Percentiles rank a stretch among this genome's conserved stretches.
Conservation (phyloP, 1,284 basidiomycete genomes). For the Cryptococcus wingfieldii region DNA sequence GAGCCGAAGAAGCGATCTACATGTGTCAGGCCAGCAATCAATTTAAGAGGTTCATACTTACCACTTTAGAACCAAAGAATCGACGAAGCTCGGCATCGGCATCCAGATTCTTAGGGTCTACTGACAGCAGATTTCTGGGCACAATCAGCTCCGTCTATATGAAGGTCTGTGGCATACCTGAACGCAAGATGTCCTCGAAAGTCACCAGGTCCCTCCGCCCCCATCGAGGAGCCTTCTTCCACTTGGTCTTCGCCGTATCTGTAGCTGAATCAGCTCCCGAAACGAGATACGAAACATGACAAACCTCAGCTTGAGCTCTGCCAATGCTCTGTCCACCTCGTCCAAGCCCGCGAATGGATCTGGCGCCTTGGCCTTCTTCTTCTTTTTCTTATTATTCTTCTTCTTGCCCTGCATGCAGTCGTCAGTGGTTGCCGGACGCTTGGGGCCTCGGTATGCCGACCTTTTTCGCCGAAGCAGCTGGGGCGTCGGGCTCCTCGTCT, state of each 20-base stretch:
- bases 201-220: slow-evolving; percentile 1
- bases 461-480: slow-evolving; percentile 25
- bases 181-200: slow-evolving; percentile 20
- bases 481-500: slow-evolving; percentile 19
- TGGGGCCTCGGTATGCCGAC: background rate
- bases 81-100: slow-evolving; percentile 80
- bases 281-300: slow-evolving; percentile 20
- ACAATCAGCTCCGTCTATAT: background rate
- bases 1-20: slow-evolving; percentile 34
- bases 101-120: slow-evolving; percentile 74
- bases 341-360: slow-evolving; percentile 57
- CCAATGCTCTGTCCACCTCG: slow-evolving; percentile 75
- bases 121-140: slow-evolving; percentile 59
- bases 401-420: slow-evolving; percentile 1
- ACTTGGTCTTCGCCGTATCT: slow-evolving; percentile 24
- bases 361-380: slow-evolving; percentile 54
- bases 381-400: slow-evolving; percentile 52
- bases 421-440: background rate
- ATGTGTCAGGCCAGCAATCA: background rate
- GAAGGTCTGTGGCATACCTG: slow-evolving; percentile 1
- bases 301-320: slow-evolving; percentile 72
- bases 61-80: slow-evolving; percentile 86
- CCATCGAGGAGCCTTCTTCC: slow-evolving; percentile 2
- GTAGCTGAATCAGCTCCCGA: background rate
- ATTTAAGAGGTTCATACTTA: slow-evolving; percentile 48